phyloP scores from a whole-genome alignment of 805 yeast species.

The Metschnikowia anglica region DNA sequence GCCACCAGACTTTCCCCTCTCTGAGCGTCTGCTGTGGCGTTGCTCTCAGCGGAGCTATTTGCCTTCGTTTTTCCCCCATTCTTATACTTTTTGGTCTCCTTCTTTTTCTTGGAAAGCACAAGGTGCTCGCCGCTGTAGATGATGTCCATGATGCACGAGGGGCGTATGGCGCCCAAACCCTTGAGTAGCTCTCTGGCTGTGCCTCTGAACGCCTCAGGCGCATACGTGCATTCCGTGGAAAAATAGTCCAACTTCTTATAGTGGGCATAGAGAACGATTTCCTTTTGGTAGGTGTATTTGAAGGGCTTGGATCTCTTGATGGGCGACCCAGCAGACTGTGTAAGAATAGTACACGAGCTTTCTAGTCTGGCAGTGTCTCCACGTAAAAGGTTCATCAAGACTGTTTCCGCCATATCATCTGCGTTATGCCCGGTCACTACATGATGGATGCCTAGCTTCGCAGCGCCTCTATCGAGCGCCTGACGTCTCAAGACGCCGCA shows the following conservation, averaged over 20 bases:
- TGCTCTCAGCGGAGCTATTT: not conserved
- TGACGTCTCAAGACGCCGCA: slow-evolving; percentile 97
- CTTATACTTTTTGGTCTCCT: slow-evolving; percentile 37
- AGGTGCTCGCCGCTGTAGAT: slow-evolving; percentile 91
- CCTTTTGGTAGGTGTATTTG: slow-evolving; percentile 94
- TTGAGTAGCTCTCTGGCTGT: slow-evolving; percentile 92
- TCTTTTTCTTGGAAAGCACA: slow-evolving; percentile 58
- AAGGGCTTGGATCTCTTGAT: slow-evolving; percentile 93
- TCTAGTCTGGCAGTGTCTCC: slow-evolving; percentile 96
- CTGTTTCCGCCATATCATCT: slow-evolving; percentile 99
- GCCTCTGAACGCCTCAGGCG: slow-evolving; percentile 98
- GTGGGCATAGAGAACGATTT: slow-evolving; percentile 95
- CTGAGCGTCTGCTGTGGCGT: not conserved
- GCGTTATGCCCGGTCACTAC: slow-evolving; percentile 99
- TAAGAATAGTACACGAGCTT: slow-evolving; percentile 80
- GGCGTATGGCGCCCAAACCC: slow-evolving; percentile 84
- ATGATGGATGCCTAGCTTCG: slow-evolving; percentile 77
- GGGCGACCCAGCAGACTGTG: slow-evolving; percentile 81
- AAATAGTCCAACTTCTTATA: slow-evolving; percentile 93
- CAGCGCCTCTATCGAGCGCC: slow-evolving; percentile 95
- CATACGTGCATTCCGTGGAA: slow-evolving; percentile 95
- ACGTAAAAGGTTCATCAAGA: slow-evolving; percentile 86
- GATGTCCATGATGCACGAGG: slow-evolving; percentile 90
- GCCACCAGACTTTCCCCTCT: not conserved
- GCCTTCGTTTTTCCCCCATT: slow-evolving; percentile 24